Evolutionary conservation across 1,284 basidiomycete species (phyloP).

Genomic region (Gomphus sp.): DNA sequence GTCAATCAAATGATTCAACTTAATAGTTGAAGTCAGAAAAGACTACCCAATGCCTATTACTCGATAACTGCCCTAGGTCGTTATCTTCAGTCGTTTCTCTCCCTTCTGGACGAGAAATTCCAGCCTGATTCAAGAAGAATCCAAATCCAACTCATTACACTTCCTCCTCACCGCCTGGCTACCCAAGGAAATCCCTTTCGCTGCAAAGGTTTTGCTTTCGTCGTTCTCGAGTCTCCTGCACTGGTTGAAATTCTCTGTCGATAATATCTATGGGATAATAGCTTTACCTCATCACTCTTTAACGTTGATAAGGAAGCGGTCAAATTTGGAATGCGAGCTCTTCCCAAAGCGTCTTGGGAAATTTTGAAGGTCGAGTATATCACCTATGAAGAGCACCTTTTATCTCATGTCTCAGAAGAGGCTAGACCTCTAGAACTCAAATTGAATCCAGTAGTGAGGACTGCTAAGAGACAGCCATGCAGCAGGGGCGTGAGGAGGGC

Average conservation of each 20-base stretch:
- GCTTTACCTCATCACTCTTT: constrained; percentile 1
- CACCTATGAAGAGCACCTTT: constrained; percentile 40
- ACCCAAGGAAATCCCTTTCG: constrained; percentile 38
- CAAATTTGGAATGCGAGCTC: constrained; percentile 48
- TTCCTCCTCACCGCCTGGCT: constrained; percentile 56
- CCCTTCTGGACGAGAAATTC: not conserved
- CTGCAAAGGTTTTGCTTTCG: constrained; percentile 65
- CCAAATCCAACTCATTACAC: constrained; percentile 40
- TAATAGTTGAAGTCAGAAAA: constrained; percentile 40
- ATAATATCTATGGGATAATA: constrained; percentile 50
- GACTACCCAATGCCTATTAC: constrained; percentile 47
- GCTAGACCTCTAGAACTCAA: not conserved
- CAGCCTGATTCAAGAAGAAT: constrained; percentile 1
- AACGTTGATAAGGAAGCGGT: constrained; percentile 27
- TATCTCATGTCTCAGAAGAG: constrained; percentile 30
- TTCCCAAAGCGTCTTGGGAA: constrained; percentile 53
- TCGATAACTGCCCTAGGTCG: constrained; percentile 36
- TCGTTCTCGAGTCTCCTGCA: constrained; percentile 35
- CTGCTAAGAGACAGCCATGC: no score
- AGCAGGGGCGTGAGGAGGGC: no score
- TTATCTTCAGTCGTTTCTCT: constrained; percentile 35
- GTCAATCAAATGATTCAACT: not conserved
- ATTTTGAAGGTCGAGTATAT: constrained; percentile 54
- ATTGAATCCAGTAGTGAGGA: no score
- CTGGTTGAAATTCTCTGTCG: constrained; percentile 34